These are phyloP conservation scores for Apostasia shenzhenica DNA, from an alignment of 106 monocot genomes.

Conservation along the genomic window DNA sequence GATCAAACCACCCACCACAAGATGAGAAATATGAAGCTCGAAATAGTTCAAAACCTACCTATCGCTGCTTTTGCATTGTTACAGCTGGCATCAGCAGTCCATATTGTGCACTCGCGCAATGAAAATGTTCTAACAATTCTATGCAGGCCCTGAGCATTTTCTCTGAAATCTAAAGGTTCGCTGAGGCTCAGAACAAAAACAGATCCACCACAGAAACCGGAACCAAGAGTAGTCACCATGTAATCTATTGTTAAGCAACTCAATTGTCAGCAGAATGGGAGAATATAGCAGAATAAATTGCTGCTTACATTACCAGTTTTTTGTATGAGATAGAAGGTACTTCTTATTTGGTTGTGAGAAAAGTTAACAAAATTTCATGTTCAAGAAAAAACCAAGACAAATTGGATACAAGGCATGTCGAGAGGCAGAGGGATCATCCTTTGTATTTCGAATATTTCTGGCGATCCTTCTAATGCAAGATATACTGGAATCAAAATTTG, in stretches of 20 bases:
- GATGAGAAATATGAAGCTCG: not conserved
- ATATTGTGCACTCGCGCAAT: constrained; percentile 55
- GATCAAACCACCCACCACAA: too few species aligned
- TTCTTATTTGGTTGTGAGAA: not conserved
- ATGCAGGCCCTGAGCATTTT: not conserved
- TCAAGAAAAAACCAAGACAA: not conserved
- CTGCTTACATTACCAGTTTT: not conserved
- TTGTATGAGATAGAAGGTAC: not conserved
- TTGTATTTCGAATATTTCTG: constrained; percentile 8
- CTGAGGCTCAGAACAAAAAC: constrained; percentile 51
- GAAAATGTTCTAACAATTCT: constrained; percentile 24
- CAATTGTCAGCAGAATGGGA: constrained; percentile 3
- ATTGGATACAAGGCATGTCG: constrained; percentile 75
- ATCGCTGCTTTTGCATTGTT: constrained; percentile 49
- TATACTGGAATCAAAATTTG: constrained; percentile 31
- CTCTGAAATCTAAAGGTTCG: constrained; percentile 24
- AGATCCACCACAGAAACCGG: constrained; percentile 47
- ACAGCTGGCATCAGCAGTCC: constrained; percentile 57
- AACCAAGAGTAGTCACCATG: constrained; percentile 89
- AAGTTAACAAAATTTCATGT: not conserved
- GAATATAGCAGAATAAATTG: not conserved
- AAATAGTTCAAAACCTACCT: constrained; percentile 37
- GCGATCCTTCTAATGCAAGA: constrained; percentile 47
- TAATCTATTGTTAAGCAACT: constrained; percentile 44
- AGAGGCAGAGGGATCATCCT: constrained; percentile 12